Conservation (phyloP, 768 basidiomycete genomes). For the Pulveroboletus sp. region DNA sequence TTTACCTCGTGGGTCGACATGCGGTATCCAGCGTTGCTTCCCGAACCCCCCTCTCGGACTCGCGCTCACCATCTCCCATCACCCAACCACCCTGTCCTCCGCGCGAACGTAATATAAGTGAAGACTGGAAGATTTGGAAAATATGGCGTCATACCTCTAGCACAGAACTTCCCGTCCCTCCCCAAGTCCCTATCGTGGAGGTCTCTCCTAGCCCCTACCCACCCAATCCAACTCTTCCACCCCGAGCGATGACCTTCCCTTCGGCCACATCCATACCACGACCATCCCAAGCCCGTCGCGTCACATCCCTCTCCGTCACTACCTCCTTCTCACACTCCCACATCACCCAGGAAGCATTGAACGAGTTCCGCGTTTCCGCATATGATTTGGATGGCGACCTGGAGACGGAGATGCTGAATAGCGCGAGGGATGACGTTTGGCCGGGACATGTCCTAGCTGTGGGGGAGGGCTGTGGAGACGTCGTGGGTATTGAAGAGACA, state of each 20-base stretch:
- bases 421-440: conserved; percentile 20
- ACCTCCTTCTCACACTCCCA: conserved; percentile 24
- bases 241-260: not conserved
- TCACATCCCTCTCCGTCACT: conserved; percentile 19
- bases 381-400: conserved; percentile 28
- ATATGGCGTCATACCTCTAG: conserved; percentile 4
- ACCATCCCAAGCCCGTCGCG: conserved; percentile 14
- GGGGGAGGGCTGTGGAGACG: conserved; percentile 4
- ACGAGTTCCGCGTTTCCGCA: conserved; percentile 18
- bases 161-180: not conserved
- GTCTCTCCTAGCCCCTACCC: not conserved
- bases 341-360: conserved; percentile 23
- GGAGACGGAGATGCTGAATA: conserved; percentile 25
- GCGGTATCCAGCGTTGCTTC: conserved; percentile 1
- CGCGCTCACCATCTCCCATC: not conserved
- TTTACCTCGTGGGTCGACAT: conserved; percentile 25
- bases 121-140: conserved; percentile 19
- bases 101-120: conserved; percentile 1
- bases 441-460: conserved; percentile 8
- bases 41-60: not conserved
- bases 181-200: not conserved
- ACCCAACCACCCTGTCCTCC: not conserved
- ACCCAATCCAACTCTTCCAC: not conserved
- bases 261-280: not conserved
- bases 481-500: not conserved